Evolutionary conservation across 768 basidiomycete genomes (phyloP).

Genomic region (Chiua virens): DNA sequence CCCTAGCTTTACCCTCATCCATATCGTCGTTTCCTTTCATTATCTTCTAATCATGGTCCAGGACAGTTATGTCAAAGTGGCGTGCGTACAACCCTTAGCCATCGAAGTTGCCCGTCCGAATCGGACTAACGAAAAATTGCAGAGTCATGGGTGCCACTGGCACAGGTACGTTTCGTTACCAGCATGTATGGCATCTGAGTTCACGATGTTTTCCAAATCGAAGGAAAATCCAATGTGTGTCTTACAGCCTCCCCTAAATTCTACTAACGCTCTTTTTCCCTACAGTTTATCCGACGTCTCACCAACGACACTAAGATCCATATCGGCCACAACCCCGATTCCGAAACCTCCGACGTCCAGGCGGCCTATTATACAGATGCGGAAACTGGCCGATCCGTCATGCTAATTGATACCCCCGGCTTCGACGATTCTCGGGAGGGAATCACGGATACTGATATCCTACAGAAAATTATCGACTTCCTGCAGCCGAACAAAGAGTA

Average conservation of each 20-base stretch:
- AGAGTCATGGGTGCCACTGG: slow-evolving; percentile 5
- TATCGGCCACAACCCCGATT: slow-evolving; percentile 4
- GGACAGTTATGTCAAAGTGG: neutral
- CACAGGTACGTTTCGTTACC: neutral
- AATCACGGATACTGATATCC: too few species aligned
- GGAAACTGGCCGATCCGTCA: too few species aligned
- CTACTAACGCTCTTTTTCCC: neutral
- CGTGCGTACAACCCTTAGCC: neutral
- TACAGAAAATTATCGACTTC: too few species aligned
- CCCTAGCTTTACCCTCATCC: too few species aligned
- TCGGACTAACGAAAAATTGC: neutral
- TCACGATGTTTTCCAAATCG: neutral
- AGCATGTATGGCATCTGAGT: neutral
- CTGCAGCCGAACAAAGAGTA: too few species aligned
- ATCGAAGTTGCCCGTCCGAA: too few species aligned
- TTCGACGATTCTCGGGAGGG: too few species aligned
- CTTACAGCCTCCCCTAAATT: too few species aligned
- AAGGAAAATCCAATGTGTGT: slow-evolving; percentile 9
- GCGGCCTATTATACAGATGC: too few species aligned
- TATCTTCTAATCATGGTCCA: too few species aligned
- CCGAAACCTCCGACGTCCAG: neutral
- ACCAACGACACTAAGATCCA: neutral
- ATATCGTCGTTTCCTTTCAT: too few species aligned
- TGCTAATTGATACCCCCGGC: too few species aligned
- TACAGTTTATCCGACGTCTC: slow-evolving; percentile 4